Evolutionary conservation across 768 basidiomycete genomes (phyloP), one percentile per base, ranked within the genome.

Genomic region (Dendrothele bispora): DNA sequence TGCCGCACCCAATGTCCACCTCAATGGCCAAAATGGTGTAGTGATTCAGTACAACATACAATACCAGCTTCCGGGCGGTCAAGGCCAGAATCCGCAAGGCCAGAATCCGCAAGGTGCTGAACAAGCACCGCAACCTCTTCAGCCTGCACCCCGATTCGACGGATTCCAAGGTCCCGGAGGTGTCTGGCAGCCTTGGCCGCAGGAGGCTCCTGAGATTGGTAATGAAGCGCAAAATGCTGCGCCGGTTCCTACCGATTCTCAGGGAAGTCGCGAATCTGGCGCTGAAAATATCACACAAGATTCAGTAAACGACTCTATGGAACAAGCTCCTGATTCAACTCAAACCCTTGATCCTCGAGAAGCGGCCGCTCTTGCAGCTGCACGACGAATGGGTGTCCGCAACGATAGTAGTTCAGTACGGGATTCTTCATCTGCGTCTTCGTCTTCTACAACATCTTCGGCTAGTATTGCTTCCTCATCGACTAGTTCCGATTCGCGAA

Each of bases 321-420:
- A n/a, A n/a, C n/a, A n/a, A n/a, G 36, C 45, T 18, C 6, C 46
- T 34, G 48, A 36, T 22, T 51, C 60, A 41, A 63, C 68, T 28
- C 14, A 14, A 5, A 11, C 15, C 4, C 18, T 35, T 2, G 25
- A 17, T 22, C 71, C 79, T 14, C 55, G 73, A 50, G 73, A 75
- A 35, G 84, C 83, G 2, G 88, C 88, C 18, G 83, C 83, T 29
- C 70, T 74, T 30, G 88, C 90, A 11, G 86, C 88, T 3, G 54
- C 88, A 50, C 76, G 78, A 50, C 75, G 87, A 48, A 61, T 72
- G 38, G 66, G n/a, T n/a, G n/a, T n/a, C n/a, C n/a, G n/a, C n/a
- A n/a, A n/a, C n/a, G n/a, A n/a, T n/a, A n/a, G 60, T 29, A 51
- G 42, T 29, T 55, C 49, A 34, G 45, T 55, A 30, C 50, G 59